Evolutionary conservation across 2,329 filamentous ascomycete genomes (phyloP), one percentile per base, ranked within the genome.

Genomic region (Graphilbum sp.): DNA sequence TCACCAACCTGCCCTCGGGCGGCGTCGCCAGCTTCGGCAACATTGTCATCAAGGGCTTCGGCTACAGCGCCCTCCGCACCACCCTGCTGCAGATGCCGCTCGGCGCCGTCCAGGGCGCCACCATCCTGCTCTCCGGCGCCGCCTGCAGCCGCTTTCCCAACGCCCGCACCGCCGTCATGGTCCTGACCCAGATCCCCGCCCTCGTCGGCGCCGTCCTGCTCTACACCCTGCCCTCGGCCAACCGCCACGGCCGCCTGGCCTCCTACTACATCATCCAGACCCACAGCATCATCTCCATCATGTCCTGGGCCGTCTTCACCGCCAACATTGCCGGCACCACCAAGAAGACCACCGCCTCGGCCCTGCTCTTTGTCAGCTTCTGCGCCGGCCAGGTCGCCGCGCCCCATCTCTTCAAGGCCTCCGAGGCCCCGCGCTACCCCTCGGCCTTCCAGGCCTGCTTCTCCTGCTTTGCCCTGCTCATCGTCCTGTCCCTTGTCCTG

Each of bases 321-420:
- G 62, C 62, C 21, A 69, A 69, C 45, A 63, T 60, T 0, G 62
- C 58, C 2, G 70, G 71, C 0, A 69, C 74, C 43, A 73, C 70
- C 1, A 75, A 75, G 49, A 75, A 78, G 49, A 70, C 76, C 35
- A 66, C 75, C 24, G 71, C 70, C n/a, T 74, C 72, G 20, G 70
- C 67, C 2, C 63, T 73, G 40, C 58, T 75, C 3, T 75, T 72
- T 55, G 58, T 76, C 12, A 70, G 68, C 0, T 69, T 69, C 38
- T 74, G 69, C 46, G 61, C 67, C 2, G 72, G 71, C 4, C 75
- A 76, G 46, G 72, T 77, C 32, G 64, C 62, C 4, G 67, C 71
- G 0, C 73, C 74, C 0, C 75, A 76, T 52, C 76, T 77, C 55
- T 77, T 75, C 51, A 64, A 64, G 34, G 53, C 61, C 0, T 48